Evolutionary conservation across 495 filamentous ascomycete genomes (phyloP).

Genomic region (Penicillium canescens): DNA sequence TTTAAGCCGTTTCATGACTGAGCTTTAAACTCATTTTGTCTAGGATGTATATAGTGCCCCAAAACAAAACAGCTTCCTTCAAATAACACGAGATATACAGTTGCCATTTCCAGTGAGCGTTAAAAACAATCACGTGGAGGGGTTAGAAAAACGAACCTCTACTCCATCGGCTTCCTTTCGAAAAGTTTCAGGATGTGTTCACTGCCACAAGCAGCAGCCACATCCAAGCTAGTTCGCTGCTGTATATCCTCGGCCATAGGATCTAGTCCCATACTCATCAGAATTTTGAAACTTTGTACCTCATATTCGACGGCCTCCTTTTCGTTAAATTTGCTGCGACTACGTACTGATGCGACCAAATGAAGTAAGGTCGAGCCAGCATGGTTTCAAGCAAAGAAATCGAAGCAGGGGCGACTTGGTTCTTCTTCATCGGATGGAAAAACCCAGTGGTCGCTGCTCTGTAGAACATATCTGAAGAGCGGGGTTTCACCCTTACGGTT

Average conservation of each 20-base stretch:
- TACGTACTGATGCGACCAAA: conserved; percentile 16
- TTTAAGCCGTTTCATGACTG: too few relatives aligned
- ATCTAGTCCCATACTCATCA: conserved; percentile 24
- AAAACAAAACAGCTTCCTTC: too few relatives aligned
- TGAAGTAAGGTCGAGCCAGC: conserved; percentile 31
- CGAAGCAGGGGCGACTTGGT: background rate
- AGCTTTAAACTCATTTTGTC: too few relatives aligned
- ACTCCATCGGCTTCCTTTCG: too few relatives aligned
- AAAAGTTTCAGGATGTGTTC: conserved; percentile 34
- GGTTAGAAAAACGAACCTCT: too few relatives aligned
- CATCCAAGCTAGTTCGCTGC: conserved; percentile 32
- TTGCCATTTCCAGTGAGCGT: too few relatives aligned
- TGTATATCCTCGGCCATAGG: conserved; percentile 31
- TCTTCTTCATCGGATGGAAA: too few relatives aligned
- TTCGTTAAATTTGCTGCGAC: too few relatives aligned
- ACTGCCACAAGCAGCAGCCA: conserved; percentile 35
- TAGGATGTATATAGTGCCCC: too few relatives aligned
- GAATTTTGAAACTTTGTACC: background rate
- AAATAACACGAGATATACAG: too few relatives aligned
- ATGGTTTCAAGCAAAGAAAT: conserved; percentile 27
- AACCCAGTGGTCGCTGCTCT: background rate
- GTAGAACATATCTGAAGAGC: conserved; percentile 1
- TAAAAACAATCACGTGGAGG: too few relatives aligned
- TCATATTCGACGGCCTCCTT: background rate
- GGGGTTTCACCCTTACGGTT: conserved; percentile 13